Base-by-base conservation (phyloP, 305 asterid genomes). In the Salvia sclarea region DNA sequence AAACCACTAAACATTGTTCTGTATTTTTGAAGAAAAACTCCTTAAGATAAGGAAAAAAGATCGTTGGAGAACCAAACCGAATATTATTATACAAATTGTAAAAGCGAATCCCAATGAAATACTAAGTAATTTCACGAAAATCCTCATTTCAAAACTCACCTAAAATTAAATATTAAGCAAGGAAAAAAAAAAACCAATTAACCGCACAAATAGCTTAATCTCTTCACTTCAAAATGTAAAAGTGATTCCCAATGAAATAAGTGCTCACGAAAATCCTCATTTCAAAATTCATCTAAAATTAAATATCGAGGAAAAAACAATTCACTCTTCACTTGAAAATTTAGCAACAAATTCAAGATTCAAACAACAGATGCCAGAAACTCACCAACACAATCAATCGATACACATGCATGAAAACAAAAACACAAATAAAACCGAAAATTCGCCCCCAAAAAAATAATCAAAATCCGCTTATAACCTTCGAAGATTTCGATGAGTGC, bases 401-500 rank as follows among this genome's bases (percentile, higher is more conserved):
- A 69, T 8, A 58, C 24, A 12, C 71, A 66, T 76, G 77, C 75
- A 72, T 21, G 48, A 7, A 20, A 47, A 17, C 1, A 31, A 44
- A 64, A 56, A 44, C n/a, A 33, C 14, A 17, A 1, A 41, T 8
- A 16, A 66, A 45, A 63, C 7, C 47, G 3, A 12, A 35, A 33
- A 14, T 22, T 28, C n/a, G n/a, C n/a, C n/a, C n/a, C n/a, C n/a
- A n/a, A n/a, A n/a, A n/a, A n/a, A n/a, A n/a, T n/a, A n/a, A n/a
- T n/a, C n/a, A n/a, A n/a, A n/a, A n/a, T 24, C 38, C 48, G 21
- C 0, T 8, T 54, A 63, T 24, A 8, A 87, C 98, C 96, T 89
- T 79, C 14, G 78, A 62, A 60, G 94, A 83, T 78, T 76, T 77
- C 45, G 85, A 77, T 61, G 81, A 80, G n/a, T n/a, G n/a, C 33